Percentiles rank a stretch among this genome's conserved stretches.
Evolutionary conservation across 192 early-diverging fungal genomes (phyloP).

Genomic region (Coemansia pectinata): DNA sequence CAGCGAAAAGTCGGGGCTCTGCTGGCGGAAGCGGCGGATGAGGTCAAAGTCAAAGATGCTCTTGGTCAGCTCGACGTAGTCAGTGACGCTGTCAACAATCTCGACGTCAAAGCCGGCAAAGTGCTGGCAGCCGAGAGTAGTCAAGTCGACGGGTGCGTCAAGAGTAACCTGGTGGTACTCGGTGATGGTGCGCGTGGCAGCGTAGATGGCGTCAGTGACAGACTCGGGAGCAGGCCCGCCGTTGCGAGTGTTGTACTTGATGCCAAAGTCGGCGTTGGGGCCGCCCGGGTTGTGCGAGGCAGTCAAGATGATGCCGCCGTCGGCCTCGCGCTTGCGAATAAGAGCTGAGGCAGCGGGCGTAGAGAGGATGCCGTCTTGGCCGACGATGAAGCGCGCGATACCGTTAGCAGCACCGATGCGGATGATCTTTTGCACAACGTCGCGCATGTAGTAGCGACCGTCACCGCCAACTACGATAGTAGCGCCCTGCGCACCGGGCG

Average conservation of each 20-base stretch:
- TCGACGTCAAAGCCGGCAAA: slow-evolving; percentile 72
- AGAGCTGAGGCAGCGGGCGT: slow-evolving; percentile 95
- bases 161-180: slow-evolving; percentile 61
- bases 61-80: slow-evolving; percentile 86
- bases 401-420: slow-evolving; percentile 82
- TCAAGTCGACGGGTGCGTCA: slow-evolving; percentile 66
- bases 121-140: slow-evolving; percentile 61
- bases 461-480: slow-evolving; percentile 95
- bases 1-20: slow-evolving; percentile 74
- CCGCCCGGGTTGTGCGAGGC: slow-evolving; percentile 99
- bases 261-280: slow-evolving; percentile 96
- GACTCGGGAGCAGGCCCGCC: slow-evolving; percentile 95
- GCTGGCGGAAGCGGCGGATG: slow-evolving; percentile 75
- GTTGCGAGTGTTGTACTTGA: slow-evolving; percentile 97
- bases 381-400: slow-evolving; percentile 86
- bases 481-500: slow-evolving; percentile 69
- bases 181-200: slow-evolving; percentile 72
- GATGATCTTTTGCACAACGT: slow-evolving; percentile 88
- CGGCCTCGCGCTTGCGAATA: slow-evolving; percentile 85
- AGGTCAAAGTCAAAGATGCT: slow-evolving; percentile 90
- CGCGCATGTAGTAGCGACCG: slow-evolving; percentile 85
- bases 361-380: slow-evolving; percentile 89
- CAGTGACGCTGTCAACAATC: slow-evolving; percentile 83
- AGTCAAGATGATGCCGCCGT: slow-evolving; percentile 92
- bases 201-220: slow-evolving; percentile 93